Percentiles rank a stretch among this genome's conserved stretches.
Evolutionary conservation across 345 rosid species (phyloP).

Genomic region (Gossypium stocksii): DNA sequence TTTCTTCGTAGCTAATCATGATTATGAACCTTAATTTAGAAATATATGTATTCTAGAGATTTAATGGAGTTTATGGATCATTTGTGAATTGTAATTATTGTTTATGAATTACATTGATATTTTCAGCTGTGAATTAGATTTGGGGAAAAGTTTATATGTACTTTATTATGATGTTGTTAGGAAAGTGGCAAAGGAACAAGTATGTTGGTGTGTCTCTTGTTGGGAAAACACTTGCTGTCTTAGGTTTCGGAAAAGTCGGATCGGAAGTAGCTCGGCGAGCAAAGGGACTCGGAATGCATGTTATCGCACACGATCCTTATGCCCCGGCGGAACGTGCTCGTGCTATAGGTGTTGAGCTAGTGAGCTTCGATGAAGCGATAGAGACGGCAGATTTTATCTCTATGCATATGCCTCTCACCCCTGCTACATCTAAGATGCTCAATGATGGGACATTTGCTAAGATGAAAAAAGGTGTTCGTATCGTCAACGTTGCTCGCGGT

Average conservation of each 20-base stretch:
- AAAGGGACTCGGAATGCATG: conserved; percentile 89
- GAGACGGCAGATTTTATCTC: conserved; percentile 78
- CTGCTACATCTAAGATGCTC: conserved; percentile 63
- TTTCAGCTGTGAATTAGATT: neutral
- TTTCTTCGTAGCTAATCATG: neutral
- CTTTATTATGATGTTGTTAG: conserved; percentile 29
- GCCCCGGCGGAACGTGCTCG: conserved; percentile 88
- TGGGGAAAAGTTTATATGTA: neutral
- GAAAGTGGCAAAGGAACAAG: conserved; percentile 76
- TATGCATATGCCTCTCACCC: conserved; percentile 82
- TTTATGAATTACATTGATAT: neutral
- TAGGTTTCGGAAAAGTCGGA: conserved; percentile 90
- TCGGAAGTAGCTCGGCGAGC: conserved; percentile 87
- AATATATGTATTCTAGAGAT: too few relatives aligned
- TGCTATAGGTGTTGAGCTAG: conserved; percentile 73
- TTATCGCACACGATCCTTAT: conserved; percentile 82
- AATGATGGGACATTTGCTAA: conserved; percentile 76
- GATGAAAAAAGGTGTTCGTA: conserved; percentile 88
- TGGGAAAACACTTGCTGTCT: conserved; percentile 67
- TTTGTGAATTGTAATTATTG: neutral
- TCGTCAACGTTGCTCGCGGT: conserved; percentile 84
- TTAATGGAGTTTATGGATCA: too few relatives aligned
- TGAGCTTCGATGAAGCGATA: conserved; percentile 70
- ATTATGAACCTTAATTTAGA: too few relatives aligned
- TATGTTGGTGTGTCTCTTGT: conserved; percentile 85